Evolutionary conservation across 257 asterid species (phyloP), one percentile per base, ranked within the genome.

Genomic region (Rauvolfia tetraphylla): DNA sequence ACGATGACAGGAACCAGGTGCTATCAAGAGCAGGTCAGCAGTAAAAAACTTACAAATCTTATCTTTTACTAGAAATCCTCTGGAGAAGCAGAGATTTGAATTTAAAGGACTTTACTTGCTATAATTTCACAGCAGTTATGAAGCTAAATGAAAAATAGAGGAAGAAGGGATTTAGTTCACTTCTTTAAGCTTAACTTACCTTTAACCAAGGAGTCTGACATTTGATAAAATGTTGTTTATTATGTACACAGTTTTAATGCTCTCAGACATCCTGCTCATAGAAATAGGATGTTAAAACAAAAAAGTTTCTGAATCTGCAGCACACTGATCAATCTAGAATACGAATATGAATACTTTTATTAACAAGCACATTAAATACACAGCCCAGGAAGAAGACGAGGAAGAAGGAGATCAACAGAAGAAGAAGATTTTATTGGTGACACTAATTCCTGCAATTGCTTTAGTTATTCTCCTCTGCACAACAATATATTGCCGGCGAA

Each of bases 21-120:
- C 84, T 85, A 13, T 82, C 85, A 20, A 65, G 70, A 76, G 61
- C 85, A 82, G 88, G 88, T 84, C 22, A 63, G 76, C 7, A 10
- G 42, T 1, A 11, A 0, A 62, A 5, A 2, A 7, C 0, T 31
- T 31, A 4, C 2, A 6, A 27, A 10, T 63, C 31, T 22, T 3
- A 41, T 41, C 46, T 41, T 41, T 41, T 41, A 41, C 46, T 63
- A 39, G 1, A 31, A 63, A 63, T 6, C 69, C 69, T 63, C 44
- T 6, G n/a, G n/a, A 8, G 8, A 29, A 1, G 51, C 51, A 46
- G 51, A 46, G 51, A 46, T 46, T 46, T 46, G 1, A 41, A 41
- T n/a, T n/a, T n/a, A n/a, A n/a, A n/a, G n/a, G n/a, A n/a, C n/a
- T n/a, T n/a, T n/a, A n/a, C n/a, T n/a, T n/a, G n/a, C n/a, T n/a